Evolutionary conservation across 2,329 filamentous ascomycete species (phyloP).

Genomic region (Claviceps humidiphila): DNA sequence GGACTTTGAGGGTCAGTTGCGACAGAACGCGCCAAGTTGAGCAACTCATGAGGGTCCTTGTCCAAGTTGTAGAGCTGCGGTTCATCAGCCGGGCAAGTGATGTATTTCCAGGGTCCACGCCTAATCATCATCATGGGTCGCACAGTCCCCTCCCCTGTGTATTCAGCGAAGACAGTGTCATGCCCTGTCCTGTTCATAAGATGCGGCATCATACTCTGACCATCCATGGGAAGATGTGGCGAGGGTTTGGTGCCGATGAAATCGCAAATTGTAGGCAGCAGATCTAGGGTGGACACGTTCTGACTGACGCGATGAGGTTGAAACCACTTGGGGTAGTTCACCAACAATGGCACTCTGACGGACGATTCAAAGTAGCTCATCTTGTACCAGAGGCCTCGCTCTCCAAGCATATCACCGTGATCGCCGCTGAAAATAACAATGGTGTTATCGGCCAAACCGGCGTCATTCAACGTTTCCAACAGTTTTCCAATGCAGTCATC

Average conservation of each 20-base stretch:
- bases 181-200: conserved; percentile 51
- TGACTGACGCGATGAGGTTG: conserved; percentile 61
- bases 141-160: conserved; percentile 85
- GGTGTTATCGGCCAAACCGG: conserved; percentile 69
- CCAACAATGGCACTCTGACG: conserved; percentile 74
- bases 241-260: conserved; percentile 60
- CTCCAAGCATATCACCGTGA: conserved; percentile 91
- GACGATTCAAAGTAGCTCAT: conserved; percentile 95
- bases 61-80: conserved; percentile 74
- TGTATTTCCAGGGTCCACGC: conserved; percentile 80
- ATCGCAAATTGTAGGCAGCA: conserved; percentile 79
- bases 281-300: conserved; percentile 83
- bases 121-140: conserved; percentile 90
- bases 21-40: conserved; percentile 48
- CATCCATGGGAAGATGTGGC: conserved; percentile 69
- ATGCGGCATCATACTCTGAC: conserved; percentile 68
- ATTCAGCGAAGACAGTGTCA: conserved; percentile 88
- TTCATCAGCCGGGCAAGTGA: conserved; percentile 71
- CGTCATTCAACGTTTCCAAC: conserved; percentile 63
- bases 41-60: conserved; percentile 62
- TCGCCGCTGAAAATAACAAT: conserved; percentile 88
- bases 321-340: conserved; percentile 69
- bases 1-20: conserved; percentile 26
- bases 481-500: conserved; percentile 84
- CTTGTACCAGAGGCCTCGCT: conserved; percentile 90